Base-by-base conservation (phyloP, 495 filamentous ascomycete genomes). In the Lasiosphaeria miniovina region DNA sequence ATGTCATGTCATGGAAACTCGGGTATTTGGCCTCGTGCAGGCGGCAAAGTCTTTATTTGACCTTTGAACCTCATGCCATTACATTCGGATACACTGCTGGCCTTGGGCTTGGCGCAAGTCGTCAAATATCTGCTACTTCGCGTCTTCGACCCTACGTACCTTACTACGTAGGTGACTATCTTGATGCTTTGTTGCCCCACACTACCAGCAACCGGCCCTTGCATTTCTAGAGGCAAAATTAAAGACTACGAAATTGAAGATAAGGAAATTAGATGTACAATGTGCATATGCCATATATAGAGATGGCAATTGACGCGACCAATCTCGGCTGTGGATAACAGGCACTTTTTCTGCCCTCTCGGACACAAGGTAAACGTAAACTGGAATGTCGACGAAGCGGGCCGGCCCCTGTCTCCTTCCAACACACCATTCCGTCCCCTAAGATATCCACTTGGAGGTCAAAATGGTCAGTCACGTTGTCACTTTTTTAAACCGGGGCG, bases 1-100 rank as follows among this genome's bases (percentile, higher is more conserved):
- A 68, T 65, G 64, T 52, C 55, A 56, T 73, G 71, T 71, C 69
- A 73, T 70, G 62, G 57, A 70, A 74, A 70, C 53, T 72, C 67
- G 70, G 62, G 50, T 53, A 62, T 61, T 55, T 32, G 49, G 41
- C 24, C 34, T 33, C 36, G 24, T 58, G 63, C 32, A 35, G 36
- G 56, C 59, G 54, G 53, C 59, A 53, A 57, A 43, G 48, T 45
- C 60, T 40, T 35, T 12, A 53, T 53, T 53, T 49, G 14, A 36
- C 24, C 51, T 32, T 32, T 24, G 40, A 56, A n/a, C 54, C 31
- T 10, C 54, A 46, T 45, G 38, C 38, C 54, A 8, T 12, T 7
- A 36, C 52, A 53, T 51, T 33, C 35, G 14, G 36, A 49, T 50
- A 32, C 7, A 41, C 6, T 33, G 31, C 17, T 8, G 33, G 34